Evolutionary conservation across 352 stramenopile species (phyloP).

Genomic region (Saprolegnia diclina): DNA sequence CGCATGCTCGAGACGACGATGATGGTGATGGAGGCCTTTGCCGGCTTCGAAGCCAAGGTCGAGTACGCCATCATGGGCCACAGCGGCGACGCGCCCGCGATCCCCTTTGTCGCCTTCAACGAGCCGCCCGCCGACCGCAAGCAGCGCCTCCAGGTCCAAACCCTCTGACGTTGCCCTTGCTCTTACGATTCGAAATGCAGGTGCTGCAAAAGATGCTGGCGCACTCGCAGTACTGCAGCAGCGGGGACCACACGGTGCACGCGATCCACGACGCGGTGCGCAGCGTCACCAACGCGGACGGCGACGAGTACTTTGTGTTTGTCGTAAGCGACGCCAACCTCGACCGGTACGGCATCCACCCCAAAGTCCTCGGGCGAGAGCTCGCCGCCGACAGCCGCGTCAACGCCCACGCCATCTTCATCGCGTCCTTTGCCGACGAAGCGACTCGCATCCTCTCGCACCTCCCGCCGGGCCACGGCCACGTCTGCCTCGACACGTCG

Average conservation of each 20-base stretch:
- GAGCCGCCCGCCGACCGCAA: slow-evolving; percentile 77
- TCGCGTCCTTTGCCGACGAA: slow-evolving; percentile 79
- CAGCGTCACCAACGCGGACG: slow-evolving; percentile 52
- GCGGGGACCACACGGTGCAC: slow-evolving; percentile 92
- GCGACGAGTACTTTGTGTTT: slow-evolving; percentile 86
- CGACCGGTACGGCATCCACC: slow-evolving; percentile 84
- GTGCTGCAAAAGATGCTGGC: slow-evolving; percentile 92
- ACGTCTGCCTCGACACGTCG: slow-evolving; percentile 74
- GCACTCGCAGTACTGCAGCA: slow-evolving; percentile 92
- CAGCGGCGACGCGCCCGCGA: slow-evolving; percentile 80
- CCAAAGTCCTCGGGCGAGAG: slow-evolving; percentile 46
- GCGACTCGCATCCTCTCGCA: slow-evolving; percentile 55
- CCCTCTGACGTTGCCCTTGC: not conserved
- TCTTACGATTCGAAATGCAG: not conserved
- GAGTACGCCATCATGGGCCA: slow-evolving; percentile 91
- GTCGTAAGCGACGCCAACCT: slow-evolving; percentile 95
- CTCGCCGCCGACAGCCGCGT: slow-evolving; percentile 48
- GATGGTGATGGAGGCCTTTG: slow-evolving; percentile 95
- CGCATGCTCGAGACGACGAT: slow-evolving; percentile 90
- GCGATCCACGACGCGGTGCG: slow-evolving; percentile 81
- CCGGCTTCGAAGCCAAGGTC: slow-evolving; percentile 84
- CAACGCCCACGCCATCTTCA: slow-evolving; percentile 77
- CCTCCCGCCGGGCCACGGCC: slow-evolving; percentile 57
- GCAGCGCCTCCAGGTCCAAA: slow-evolving; percentile 67
- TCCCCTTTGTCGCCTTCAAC: slow-evolving; percentile 89